Percentiles rank a stretch among this genome's conserved stretches.
These are phyloP conservation scores for Mycocentrospora acerina DNA, from an alignment of 2,329 filamentous ascomycete genomes.

Conservation along the genomic window DNA sequence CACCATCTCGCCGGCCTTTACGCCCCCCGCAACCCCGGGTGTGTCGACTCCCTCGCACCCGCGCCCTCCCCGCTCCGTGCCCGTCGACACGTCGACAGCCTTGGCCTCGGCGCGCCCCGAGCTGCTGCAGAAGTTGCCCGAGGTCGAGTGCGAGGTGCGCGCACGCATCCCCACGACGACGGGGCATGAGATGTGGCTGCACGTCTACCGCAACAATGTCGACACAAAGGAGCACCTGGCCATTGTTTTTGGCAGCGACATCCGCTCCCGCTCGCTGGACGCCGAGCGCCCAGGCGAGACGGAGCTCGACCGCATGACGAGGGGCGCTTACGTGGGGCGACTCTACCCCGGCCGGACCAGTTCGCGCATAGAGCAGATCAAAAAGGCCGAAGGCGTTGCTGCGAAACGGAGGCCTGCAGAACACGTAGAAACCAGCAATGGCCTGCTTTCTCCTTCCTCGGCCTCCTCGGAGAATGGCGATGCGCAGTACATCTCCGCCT, in stretches of 20 bases:
- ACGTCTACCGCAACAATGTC: constrained; percentile 88
- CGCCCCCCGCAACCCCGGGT: constrained; percentile 42
- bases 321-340: constrained; percentile 87
- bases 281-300: constrained; percentile 73
- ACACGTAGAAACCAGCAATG: constrained; percentile 10
- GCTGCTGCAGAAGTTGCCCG: constrained; percentile 72
- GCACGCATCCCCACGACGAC: constrained; percentile 91
- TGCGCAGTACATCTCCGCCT: constrained; percentile 25
- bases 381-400: constrained; percentile 39
- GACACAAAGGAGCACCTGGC: constrained; percentile 96
- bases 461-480: constrained; percentile 33
- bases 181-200: constrained; percentile 94
- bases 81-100: constrained; percentile 42
- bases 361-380: constrained; percentile 63
- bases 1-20: constrained; percentile 51
- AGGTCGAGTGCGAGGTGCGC: constrained; percentile 91
- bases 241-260: constrained; percentile 90
- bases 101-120: constrained; percentile 61
- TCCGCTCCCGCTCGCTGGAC: constrained; percentile 72
- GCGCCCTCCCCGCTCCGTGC: constrained; percentile 43
- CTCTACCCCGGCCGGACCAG: constrained; percentile 82
- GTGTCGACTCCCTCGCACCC: constrained; percentile 35
- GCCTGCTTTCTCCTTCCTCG: constrained; percentile 18
- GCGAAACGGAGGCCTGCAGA: constrained; percentile 18
- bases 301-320: constrained; percentile 87